Conservation (phyloP, 768 basidiomycete genomes). For the Trametes punicea region DNA sequence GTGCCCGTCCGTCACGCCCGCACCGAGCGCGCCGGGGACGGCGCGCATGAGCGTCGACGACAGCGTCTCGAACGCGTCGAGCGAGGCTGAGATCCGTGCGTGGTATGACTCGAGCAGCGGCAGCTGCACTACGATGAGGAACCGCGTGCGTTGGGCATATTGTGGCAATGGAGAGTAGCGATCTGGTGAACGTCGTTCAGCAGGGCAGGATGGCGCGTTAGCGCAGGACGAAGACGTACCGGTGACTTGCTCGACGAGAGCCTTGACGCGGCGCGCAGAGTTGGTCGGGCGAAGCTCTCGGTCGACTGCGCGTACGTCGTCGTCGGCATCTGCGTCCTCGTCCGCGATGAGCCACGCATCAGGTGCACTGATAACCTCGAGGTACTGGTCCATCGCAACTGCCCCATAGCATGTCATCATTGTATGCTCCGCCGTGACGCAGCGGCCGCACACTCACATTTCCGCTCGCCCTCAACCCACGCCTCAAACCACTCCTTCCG, state of each 20-base stretch:
- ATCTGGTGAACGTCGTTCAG: conserved; percentile 43
- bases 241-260: conserved; percentile 88
- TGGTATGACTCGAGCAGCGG: conserved; percentile 80
- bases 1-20: conserved; percentile 40
- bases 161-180: conserved; percentile 88
- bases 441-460: conserved; percentile 55
- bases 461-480: conserved; percentile 88
- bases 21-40: conserved; percentile 85
- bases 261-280: conserved; percentile 79
- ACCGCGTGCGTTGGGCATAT: conserved; percentile 72
- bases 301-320: conserved; percentile 35
- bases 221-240: conserved; percentile 42
- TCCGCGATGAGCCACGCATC: conserved; percentile 87
- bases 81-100: conserved; percentile 71
- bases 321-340: conserved; percentile 47
- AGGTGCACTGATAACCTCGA: conserved; percentile 71
- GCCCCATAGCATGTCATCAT: background rate
- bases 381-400: conserved; percentile 90
- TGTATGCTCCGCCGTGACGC: background rate
- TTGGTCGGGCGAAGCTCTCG: conserved; percentile 65
- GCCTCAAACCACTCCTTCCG: conserved; percentile 85
- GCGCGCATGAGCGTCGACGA: conserved; percentile 85
- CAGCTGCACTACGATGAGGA: conserved; percentile 81
- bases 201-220: background rate
- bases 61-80: conserved; percentile 92